Evolutionary conservation across 116 monocot genomes (phyloP), one percentile per base, ranked within the genome.

Genomic region (Posidonia oceanica): DNA sequence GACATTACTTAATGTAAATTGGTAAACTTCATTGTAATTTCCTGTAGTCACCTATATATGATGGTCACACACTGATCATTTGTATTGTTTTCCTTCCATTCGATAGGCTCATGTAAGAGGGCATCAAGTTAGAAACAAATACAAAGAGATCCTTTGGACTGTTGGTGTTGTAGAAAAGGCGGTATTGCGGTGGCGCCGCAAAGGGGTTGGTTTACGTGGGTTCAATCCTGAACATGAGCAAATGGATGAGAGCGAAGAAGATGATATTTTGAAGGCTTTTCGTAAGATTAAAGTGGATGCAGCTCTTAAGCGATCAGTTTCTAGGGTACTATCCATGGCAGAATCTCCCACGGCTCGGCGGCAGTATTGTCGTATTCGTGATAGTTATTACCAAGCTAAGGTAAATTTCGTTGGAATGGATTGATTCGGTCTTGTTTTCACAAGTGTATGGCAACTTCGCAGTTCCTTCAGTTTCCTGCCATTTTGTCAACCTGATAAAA

Each of bases 91-190:
- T 48, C 48, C 61, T 40, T 14, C 23, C 54, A 54, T 29, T 60
- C 37, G 12, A 64, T 83, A 97, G 97, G 97, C 91, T 61, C 82
- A 82, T 79, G 80, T 97, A 61, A 86, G 97, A 89, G 97, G 97
- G 39, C 75, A 87, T 81, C 97, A 87, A 67, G 82, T 78, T 36
- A 85, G 91, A 75, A 88, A 82, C 73, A 91, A 83, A 64, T 91
- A 83, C 69, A 85, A 73, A 54, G 83, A 79, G 48, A n/a, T 91
- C 39, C 51, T 85, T 39, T 82, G 85, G 80, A 72, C 77, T 7
- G 97, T 97, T 59, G 39, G 82, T 77, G 80, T 91, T 12, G 17
- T 91, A 15, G 92, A 97, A 60, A 97, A 97, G 76, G 83, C 68
- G 37, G 56, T 91, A 57, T 63, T 97, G 36, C 68, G 97, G 18